Percentiles rank a stretch among this genome's conserved stretches.
Conservation (phyloP, 805 yeast genomes). For the Kuraishia capsulata region DNA sequence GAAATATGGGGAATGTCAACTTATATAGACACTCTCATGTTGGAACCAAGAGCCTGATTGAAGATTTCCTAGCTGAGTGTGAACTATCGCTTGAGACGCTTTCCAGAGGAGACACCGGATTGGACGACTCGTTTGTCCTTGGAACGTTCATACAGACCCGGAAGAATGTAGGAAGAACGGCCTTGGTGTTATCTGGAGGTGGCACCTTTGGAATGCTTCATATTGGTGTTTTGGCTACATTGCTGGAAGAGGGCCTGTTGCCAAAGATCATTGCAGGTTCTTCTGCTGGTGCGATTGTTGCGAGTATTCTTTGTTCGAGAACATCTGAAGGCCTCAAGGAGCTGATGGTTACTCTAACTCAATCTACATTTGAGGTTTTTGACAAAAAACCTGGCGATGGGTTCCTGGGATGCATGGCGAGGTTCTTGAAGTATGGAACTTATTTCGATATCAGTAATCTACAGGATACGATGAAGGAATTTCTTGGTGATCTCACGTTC, state of each 20-base stretch:
- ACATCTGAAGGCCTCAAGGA: conserved; percentile 59
- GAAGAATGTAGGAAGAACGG: conserved; percentile 89
- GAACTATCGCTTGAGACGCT: conserved; percentile 32
- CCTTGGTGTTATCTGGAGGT: conserved; percentile 92
- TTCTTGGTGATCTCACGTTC: conserved; percentile 86
- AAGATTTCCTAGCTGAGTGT: conserved; percentile 78
- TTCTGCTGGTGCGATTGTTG: conserved; percentile 93
- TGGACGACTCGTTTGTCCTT: conserved; percentile 63
- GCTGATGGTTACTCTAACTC: conserved; percentile 53
- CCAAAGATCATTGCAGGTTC: conserved; percentile 91
- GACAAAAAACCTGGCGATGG: conserved; percentile 44
- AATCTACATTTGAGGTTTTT: conserved; percentile 42
- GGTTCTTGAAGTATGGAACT: conserved; percentile 77
- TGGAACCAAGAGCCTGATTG: conserved; percentile 80
- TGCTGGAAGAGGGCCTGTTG: conserved; percentile 62
- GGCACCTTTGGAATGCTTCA: conserved; percentile 90
- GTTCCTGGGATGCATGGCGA: conserved; percentile 39
- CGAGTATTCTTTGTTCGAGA: conserved; percentile 78
- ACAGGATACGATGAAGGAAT: conserved; percentile 61
- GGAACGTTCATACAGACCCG: conserved; percentile 82
- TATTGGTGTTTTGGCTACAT: conserved; percentile 80
- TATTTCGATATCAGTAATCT: conserved; percentile 76
- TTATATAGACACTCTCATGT: conserved; percentile 71
- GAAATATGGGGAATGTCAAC: conserved; percentile 76
- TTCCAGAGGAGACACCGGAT: conserved; percentile 24